Conservation (phyloP, 2,329 filamentous ascomycete genomes). For the Penicillium capsulatum region DNA sequence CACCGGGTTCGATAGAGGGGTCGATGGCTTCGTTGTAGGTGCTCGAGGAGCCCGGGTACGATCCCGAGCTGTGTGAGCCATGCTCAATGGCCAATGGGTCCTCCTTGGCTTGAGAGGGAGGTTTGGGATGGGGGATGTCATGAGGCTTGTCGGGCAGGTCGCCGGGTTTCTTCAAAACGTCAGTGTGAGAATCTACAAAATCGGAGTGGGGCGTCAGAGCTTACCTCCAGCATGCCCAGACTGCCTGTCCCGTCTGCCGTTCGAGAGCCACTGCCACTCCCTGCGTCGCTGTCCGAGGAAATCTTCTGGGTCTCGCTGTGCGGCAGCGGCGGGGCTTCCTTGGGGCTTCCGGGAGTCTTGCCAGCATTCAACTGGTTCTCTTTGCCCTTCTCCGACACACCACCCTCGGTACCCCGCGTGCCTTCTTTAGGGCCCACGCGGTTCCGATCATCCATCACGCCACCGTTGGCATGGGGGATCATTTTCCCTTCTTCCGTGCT, state of each 20-base stretch:
- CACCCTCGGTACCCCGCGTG: slow-evolving; percentile 82
- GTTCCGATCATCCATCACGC: slow-evolving; percentile 89
- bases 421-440: slow-evolving; percentile 73
- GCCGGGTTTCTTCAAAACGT: slow-evolving; percentile 64
- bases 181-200: slow-evolving; percentile 1
- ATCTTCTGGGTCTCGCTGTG: slow-evolving; percentile 75
- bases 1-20: slow-evolving; percentile 59
- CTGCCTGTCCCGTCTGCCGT: slow-evolving; percentile 42
- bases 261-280: slow-evolving; percentile 37
- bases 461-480: slow-evolving; percentile 60
- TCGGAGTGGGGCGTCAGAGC: neutral
- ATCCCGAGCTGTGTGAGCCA: slow-evolving; percentile 21
- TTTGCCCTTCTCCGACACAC: slow-evolving; percentile 83
- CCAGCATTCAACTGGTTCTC: slow-evolving; percentile 64
- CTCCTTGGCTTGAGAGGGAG: slow-evolving; percentile 45
- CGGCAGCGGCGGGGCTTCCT: slow-evolving; percentile 76
- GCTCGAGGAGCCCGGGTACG: slow-evolving; percentile 28
- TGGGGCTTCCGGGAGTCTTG: slow-evolving; percentile 77
- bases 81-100: slow-evolving; percentile 30
- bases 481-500: slow-evolving; percentile 39
- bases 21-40: slow-evolving; percentile 29
- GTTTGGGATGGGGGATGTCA: slow-evolving; percentile 65
- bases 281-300: slow-evolving; percentile 31
- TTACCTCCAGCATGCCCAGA: slow-evolving; percentile 54
- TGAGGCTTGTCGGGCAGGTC: slow-evolving; percentile 75